These are phyloP conservation scores for Suillus paluster DNA, from an alignment of 768 basidiomycete genomes.

Conservation along the genomic window DNA sequence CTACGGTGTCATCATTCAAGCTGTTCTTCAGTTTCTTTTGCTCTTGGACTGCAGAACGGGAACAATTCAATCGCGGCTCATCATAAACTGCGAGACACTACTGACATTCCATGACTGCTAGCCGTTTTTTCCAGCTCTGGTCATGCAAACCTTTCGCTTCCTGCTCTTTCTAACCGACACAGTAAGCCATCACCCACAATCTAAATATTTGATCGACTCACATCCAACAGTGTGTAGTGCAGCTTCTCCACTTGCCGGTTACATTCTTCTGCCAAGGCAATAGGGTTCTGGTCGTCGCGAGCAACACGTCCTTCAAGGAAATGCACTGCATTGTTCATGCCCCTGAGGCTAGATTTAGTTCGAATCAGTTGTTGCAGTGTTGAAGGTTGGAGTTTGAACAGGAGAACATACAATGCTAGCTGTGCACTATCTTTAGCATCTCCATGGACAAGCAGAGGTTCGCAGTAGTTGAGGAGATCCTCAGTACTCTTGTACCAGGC, in stretches of 20 bases:
- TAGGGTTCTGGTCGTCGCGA: neutral
- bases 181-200: neutral
- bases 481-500: slow-evolving; percentile 3
- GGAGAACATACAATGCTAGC: neutral
- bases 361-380: neutral
- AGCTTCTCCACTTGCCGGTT: neutral
- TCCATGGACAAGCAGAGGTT: neutral
- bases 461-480: neutral
- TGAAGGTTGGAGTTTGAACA: neutral
- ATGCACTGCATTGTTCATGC: neutral
- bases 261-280: neutral
- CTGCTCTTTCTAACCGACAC: neutral
- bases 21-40: slow-evolving; percentile 2
- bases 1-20: neutral
- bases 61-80: neutral
- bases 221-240: neutral
- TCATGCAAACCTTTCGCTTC: neutral
- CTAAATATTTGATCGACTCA: neutral
- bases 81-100: neutral
- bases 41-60: neutral
- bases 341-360: neutral
- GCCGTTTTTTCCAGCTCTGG: neutral
- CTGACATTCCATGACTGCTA: neutral
- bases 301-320: neutral
- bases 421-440: neutral